phyloP scores from a whole-genome alignment of 2,329 filamentous ascomycete species.

The Akanthomyces muscarius region DNA sequence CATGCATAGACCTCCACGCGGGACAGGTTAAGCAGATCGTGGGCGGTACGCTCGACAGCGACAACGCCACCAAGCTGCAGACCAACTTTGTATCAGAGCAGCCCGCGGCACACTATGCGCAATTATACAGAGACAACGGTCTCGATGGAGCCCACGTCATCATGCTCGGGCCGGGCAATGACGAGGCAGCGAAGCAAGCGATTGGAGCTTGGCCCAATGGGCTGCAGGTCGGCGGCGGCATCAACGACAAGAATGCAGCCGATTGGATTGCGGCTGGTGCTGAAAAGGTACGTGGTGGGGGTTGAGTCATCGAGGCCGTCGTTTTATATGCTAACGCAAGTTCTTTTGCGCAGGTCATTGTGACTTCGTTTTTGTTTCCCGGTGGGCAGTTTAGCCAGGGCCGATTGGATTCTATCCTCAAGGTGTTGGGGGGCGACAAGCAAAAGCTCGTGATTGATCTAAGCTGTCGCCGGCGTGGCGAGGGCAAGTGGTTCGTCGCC shows the following conservation, averaged over 20 bases:
- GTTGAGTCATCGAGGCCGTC: neutral
- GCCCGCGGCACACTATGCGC: constrained; percentile 75
- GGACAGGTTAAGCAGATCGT: constrained; percentile 98
- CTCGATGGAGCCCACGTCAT: constrained; percentile 88
- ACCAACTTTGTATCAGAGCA: constrained; percentile 91
- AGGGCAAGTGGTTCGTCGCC: constrained; percentile 84
- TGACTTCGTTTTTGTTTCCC: constrained; percentile 93
- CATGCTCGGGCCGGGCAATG: constrained; percentile 89
- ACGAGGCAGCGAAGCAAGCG: constrained; percentile 72
- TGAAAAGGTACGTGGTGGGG: constrained; percentile 62
- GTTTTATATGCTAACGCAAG: neutral
- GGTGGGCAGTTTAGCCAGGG: constrained; percentile 74
- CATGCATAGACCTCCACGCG: constrained; percentile 96
- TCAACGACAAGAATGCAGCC: constrained; percentile 77
- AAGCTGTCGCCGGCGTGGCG: constrained; percentile 74
- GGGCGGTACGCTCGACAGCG: constrained; percentile 78
- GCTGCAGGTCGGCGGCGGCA: constrained; percentile 90
- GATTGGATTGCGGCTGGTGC: constrained; percentile 86
- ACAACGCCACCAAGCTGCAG: constrained; percentile 59
- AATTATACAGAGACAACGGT: constrained; percentile 70
- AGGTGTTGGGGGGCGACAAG: constrained; percentile 68
- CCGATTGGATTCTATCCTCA: constrained; percentile 69
- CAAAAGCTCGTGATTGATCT: constrained; percentile 89
- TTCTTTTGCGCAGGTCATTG: constrained; percentile 69
- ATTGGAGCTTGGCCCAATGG: constrained; percentile 72